Percentiles rank a stretch among this genome's conserved stretches.
These are phyloP conservation scores for Uronychia setigera DNA, from an alignment of 73 alveolate species.

Conservation along the genomic window DNA sequence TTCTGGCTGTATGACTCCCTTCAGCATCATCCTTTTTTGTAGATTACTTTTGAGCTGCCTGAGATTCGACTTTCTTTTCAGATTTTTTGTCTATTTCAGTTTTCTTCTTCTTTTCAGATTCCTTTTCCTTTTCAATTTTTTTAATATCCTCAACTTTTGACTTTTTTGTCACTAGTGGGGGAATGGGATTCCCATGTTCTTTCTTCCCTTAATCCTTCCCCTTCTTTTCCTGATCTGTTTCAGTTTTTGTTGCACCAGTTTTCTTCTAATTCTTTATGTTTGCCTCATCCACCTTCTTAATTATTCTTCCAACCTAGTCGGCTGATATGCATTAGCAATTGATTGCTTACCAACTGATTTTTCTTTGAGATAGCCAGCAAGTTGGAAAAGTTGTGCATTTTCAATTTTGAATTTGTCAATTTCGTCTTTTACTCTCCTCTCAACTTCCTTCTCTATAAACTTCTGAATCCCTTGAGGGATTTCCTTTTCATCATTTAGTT, in stretches of 20 bases:
- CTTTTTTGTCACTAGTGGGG: not conserved
- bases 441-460: not conserved
- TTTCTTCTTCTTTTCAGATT: not conserved
- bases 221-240: not conserved
- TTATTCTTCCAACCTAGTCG: not conserved
- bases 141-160: not conserved
- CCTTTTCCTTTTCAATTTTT: not conserved
- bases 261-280: not conserved
- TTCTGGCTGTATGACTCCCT: not conserved
- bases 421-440: not conserved
- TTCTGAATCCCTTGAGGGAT: not conserved
- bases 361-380: not conserved
- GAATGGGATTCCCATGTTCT: not conserved
- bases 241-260: not conserved
- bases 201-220: not conserved
- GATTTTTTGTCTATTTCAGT: not conserved
- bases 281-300: not conserved
- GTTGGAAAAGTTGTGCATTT: not conserved
- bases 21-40: not conserved
- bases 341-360: not conserved
- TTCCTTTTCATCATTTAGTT: not conserved
- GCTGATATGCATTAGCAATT: not conserved
- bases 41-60: too few species aligned
- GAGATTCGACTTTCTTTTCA: not conserved
- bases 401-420: not conserved